Evolutionary conservation across 257 asterid genomes (phyloP).

Genomic region (Solanum chmielewskii): DNA sequence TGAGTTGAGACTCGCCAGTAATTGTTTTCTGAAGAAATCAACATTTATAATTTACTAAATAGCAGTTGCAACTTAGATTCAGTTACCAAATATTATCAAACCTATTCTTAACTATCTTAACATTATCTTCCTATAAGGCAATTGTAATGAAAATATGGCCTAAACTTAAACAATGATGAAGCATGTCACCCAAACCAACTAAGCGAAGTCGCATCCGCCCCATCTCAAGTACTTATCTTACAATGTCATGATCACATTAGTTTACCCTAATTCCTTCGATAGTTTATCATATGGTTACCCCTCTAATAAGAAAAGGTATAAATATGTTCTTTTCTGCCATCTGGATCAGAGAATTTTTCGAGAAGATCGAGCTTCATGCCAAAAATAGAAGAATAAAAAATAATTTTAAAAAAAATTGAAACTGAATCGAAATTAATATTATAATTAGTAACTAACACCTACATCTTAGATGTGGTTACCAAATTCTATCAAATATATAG

Average conservation of each 20-base stretch:
- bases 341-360: neutral
- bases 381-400: neutral
- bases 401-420: too few species aligned
- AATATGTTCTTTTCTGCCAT: neutral
- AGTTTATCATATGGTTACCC: neutral
- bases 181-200: neutral
- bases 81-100: neutral
- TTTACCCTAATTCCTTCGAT: neutral
- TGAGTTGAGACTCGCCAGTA: neutral
- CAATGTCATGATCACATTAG: neutral
- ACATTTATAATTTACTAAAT: neutral
- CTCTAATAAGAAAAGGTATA: neutral
- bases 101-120: neutral
- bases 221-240: neutral
- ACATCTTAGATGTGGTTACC: neutral
- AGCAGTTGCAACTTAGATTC: neutral
- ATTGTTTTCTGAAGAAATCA: neutral
- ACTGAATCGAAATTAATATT: neutral
- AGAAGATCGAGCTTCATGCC: neutral
- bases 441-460: neutral
- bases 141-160: neutral
- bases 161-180: neutral
- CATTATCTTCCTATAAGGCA: neutral
- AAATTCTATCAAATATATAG: neutral
- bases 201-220: neutral